phyloP scores from a whole-genome alignment of 2,329 filamentous ascomycete species.

The Fusarium gaditjirri region DNA sequence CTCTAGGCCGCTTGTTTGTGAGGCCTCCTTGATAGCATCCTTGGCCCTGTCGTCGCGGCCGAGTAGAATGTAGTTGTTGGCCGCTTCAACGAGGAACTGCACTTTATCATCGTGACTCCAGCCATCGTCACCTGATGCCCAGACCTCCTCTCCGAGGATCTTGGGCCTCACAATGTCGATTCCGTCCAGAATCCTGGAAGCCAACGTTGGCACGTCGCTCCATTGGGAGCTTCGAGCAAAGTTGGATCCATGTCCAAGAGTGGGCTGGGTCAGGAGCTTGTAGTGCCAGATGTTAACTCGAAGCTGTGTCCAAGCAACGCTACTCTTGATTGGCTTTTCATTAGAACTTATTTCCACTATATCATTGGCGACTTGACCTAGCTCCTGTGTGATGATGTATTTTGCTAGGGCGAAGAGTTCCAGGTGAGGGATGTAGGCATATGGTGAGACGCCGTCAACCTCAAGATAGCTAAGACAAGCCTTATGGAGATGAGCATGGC shows the following conservation, averaged over 20 bases:
- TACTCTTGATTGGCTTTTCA: conserved; percentile 55
- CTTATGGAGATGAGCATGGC: conserved; percentile 58
- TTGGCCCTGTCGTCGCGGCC: conserved; percentile 81
- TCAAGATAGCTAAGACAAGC: conserved; percentile 75
- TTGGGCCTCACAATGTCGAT: conserved; percentile 55
- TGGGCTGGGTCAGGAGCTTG: conserved; percentile 68
- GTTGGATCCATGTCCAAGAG: conserved; percentile 62
- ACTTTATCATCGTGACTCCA: conserved; percentile 65
- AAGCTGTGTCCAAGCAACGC: conserved; percentile 71
- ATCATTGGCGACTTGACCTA: conserved; percentile 37
- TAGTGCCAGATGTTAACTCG: conserved; percentile 78
- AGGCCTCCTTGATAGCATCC: conserved; percentile 75
- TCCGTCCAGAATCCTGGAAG: conserved; percentile 58
- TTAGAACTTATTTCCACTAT: conserved; percentile 42
- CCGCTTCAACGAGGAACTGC: conserved; percentile 82
- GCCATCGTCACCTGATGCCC: conserved; percentile 48
- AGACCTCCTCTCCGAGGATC: conserved; percentile 52
- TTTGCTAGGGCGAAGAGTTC: conserved; percentile 84
- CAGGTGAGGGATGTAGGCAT: conserved; percentile 83
- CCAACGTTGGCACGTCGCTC: conserved; percentile 68
- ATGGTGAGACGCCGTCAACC: conserved; percentile 87
- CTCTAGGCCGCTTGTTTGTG: conserved; percentile 73
- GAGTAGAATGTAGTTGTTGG: conserved; percentile 85
- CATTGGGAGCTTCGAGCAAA: conserved; percentile 68
- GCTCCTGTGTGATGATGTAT: conserved; percentile 54